phyloP scores from a whole-genome alignment of 495 filamentous ascomycete species.

The Cetradonia linearis region DNA sequence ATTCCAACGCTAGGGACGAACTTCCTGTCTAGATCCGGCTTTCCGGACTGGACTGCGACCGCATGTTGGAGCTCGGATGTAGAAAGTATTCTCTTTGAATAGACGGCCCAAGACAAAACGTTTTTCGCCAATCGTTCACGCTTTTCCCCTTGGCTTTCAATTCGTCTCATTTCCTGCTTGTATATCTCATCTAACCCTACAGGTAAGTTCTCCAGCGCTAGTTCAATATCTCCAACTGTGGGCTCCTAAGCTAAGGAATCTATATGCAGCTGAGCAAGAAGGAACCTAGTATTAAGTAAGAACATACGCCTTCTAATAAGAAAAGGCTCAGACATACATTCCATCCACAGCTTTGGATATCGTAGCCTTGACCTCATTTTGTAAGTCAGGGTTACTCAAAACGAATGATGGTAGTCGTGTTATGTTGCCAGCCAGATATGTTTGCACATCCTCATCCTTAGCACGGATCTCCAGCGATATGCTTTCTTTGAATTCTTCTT shows the following conservation, averaged over 20 bases:
- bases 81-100: neutral
- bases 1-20: constrained; percentile 29
- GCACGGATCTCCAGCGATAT: constrained; percentile 9
- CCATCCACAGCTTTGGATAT: neutral
- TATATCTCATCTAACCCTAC: neutral
- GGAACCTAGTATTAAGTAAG: neutral
- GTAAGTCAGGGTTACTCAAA: neutral
- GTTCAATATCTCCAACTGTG: neutral
- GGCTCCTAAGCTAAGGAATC: neutral
- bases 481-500: neutral
- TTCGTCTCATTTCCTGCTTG: neutral
- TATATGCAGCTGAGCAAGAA: neutral
- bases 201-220: neutral
- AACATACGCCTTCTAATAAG: neutral
- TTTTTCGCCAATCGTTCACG: neutral
- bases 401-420: neutral
- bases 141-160: neutral
- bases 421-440: constrained; percentile 7
- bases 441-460: constrained; percentile 6
- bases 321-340: neutral
- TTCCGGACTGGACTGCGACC: constrained; percentile 27
- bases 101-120: neutral
- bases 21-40: constrained; percentile 28
- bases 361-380: constrained; percentile 20
- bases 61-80: constrained; percentile 23